phyloP scores from a whole-genome alignment of 768 basidiomycete species.

The Termitomyces bulborhizus region DNA sequence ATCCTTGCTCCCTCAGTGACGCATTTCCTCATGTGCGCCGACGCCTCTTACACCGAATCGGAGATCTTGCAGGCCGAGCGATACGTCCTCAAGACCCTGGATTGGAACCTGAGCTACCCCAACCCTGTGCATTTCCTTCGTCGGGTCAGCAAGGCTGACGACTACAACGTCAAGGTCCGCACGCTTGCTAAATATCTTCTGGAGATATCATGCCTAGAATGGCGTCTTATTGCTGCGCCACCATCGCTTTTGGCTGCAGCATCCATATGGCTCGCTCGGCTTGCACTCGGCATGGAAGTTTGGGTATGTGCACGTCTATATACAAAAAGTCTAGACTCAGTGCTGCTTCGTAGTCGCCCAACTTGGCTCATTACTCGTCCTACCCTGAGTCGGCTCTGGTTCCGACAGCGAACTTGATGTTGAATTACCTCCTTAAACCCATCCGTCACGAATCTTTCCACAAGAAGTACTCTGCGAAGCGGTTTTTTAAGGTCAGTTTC shows the following conservation, averaged over 20 bases:
- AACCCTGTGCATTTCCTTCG: conserved; percentile 93
- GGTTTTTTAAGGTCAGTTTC: conserved; percentile 69
- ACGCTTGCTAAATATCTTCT: conserved; percentile 93
- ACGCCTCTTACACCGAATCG: conserved; percentile 82
- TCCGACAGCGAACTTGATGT: conserved; percentile 87
- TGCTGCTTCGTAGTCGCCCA: conserved; percentile 49
- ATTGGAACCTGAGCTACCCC: conserved; percentile 90
- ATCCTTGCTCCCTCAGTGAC: conserved; percentile 84
- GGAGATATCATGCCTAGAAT: conserved; percentile 87
- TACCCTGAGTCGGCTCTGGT: conserved; percentile 81
- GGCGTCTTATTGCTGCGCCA: conserved; percentile 73
- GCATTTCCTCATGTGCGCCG: conserved; percentile 86
- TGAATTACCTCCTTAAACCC: conserved; percentile 85
- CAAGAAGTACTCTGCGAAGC: conserved; percentile 92
- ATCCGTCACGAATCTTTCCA: conserved; percentile 78
- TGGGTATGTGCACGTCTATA: conserved; percentile 62
- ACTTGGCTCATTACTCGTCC: conserved; percentile 90
- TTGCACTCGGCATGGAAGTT: conserved; percentile 73
- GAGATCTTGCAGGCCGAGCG: conserved; percentile 66
- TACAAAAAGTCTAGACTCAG: background rate
- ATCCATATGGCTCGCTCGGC: conserved; percentile 82
- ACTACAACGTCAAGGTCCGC: conserved; percentile 87
- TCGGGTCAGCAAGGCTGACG: conserved; percentile 92
- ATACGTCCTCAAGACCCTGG: conserved; percentile 88
- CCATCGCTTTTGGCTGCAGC: conserved; percentile 89